A percentile compares a stretch with the other conserved stretches of the same genome.
Conservation (phyloP, 495 filamentous ascomycete species). For the Penicillium lagena region DNA sequence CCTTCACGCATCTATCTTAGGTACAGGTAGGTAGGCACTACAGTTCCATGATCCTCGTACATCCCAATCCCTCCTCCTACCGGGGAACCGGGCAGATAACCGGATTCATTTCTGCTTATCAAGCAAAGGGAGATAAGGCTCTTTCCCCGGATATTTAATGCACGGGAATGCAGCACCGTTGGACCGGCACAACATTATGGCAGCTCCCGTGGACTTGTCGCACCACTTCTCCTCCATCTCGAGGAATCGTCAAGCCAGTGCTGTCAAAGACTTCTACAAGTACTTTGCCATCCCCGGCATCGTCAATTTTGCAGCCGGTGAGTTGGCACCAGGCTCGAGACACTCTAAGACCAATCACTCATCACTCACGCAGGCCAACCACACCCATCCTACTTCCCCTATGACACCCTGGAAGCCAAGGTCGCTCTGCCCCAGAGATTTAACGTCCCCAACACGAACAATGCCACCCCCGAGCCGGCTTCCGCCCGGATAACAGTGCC, state of each 20-base stretch:
- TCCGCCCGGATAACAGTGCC: slow-evolving; percentile 61
- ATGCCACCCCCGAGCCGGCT: slow-evolving; percentile 22
- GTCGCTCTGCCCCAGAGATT: slow-evolving; percentile 67
- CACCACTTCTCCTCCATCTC: slow-evolving; percentile 70
- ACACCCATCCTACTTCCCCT: slow-evolving; percentile 76
- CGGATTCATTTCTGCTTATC: too few species aligned
- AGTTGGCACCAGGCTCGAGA: slow-evolving; percentile 6
- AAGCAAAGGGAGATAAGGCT: too few species aligned
- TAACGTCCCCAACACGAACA: slow-evolving; percentile 37
- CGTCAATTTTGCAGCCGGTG: slow-evolving; percentile 83
- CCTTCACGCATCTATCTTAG: too few species aligned
- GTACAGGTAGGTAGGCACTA: too few species aligned
- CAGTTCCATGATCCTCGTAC: too few species aligned
- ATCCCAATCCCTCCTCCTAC: too few species aligned
- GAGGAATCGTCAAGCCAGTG: slow-evolving; percentile 54
- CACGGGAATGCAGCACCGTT: slow-evolving; percentile 11
- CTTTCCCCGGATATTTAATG: too few species aligned
- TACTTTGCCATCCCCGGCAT: slow-evolving; percentile 78
- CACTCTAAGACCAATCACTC: slow-evolving; percentile 1
- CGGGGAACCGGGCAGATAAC: too few species aligned
- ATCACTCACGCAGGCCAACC: slow-evolving; percentile 55
- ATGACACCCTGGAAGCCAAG: slow-evolving; percentile 81
- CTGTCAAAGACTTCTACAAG: slow-evolving; percentile 76
- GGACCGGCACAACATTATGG: slow-evolving; percentile 11
- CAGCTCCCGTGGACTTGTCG: slow-evolving; percentile 56